A percentile compares a stretch with the other conserved stretches of the same genome.
Evolutionary conservation across 2,329 filamentous ascomycete species (phyloP).

Genomic region (Phialocephala subalpina): DNA sequence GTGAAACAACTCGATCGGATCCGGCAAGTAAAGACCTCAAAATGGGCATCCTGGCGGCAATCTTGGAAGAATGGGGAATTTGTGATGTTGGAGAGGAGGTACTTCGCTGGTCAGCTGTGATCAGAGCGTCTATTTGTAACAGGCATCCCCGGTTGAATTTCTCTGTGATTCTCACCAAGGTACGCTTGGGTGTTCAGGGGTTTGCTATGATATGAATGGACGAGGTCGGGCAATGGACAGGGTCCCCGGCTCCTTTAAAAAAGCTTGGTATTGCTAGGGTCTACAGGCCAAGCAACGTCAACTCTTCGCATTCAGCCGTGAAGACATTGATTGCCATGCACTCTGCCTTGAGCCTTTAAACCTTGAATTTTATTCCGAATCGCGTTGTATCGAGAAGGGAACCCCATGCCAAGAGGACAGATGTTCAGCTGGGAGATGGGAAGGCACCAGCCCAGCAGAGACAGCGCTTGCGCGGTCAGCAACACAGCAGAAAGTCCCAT

Average conservation of each 20-base stretch:
- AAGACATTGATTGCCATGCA: conserved; percentile 11
- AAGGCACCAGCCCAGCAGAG: background rate
- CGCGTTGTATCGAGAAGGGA: background rate
- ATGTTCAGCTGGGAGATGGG: conserved; percentile 1
- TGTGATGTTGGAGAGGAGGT: background rate
- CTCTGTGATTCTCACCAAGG: conserved; percentile 6
- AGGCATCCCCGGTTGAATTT: conserved; percentile 7
- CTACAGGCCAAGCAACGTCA: background rate
- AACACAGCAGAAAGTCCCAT: background rate
- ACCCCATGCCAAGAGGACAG: conserved; percentile 7
- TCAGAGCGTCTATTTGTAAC: conserved; percentile 23
- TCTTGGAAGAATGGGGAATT: conserved; percentile 19
- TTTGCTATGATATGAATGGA: background rate
- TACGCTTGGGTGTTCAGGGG: conserved; percentile 23
- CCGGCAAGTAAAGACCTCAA: conserved; percentile 2
- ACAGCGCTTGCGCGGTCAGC: conserved; percentile 18
- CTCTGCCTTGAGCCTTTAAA: conserved; percentile 1
- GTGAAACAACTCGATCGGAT: conserved; percentile 2
- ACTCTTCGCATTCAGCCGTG: conserved; percentile 16
- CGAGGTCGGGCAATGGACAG: background rate
- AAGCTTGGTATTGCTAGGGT: conserved; percentile 24
- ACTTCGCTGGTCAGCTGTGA: conserved; percentile 8
- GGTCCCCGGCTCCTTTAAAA: background rate
- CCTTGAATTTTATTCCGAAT: conserved; percentile 8
- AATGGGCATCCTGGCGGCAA: conserved; percentile 12